Evolutionary conservation across 305 asterid genomes (phyloP).

Genomic region (Solanum hybrid): DNA sequence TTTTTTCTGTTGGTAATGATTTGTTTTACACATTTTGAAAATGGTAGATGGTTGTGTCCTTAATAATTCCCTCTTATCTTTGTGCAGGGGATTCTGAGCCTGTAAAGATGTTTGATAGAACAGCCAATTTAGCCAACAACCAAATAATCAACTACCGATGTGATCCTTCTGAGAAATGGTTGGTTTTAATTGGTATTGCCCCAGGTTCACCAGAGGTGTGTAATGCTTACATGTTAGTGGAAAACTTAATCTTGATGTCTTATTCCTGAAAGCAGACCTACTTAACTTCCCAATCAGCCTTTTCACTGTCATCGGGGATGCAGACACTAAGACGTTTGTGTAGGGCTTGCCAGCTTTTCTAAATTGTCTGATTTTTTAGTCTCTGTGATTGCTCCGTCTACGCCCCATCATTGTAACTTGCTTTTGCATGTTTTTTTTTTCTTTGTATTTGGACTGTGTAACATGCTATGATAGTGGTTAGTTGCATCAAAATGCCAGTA

Average conservation of each 20-base stretch:
- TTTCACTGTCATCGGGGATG: background rate
- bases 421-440: background rate
- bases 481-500: background rate
- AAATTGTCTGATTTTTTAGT: background rate
- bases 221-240: background rate
- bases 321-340: background rate
- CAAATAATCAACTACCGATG: conserved; percentile 92
- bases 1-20: conserved; percentile 11
- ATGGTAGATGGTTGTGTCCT: background rate
- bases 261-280: background rate
- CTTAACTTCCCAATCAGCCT: background rate
- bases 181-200: conserved; percentile 96
- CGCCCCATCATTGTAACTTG: background rate
- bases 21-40: background rate
- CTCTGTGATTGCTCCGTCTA: background rate
- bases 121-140: conserved; percentile 82
- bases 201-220: conserved; percentile 95
- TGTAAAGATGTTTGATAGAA: conserved; percentile 87
- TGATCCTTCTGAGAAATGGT: conserved; percentile 96
- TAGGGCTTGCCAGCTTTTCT: background rate
- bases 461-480: background rate
- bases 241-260: background rate
- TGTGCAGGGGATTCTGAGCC: conserved; percentile 90
- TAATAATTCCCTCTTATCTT: conserved; percentile 8
- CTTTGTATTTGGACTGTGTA: background rate